These are phyloP conservation scores for Zoysia pacifica DNA, from an alignment of 176 grass and related monocot genomes.

Conservation along the genomic window DNA sequence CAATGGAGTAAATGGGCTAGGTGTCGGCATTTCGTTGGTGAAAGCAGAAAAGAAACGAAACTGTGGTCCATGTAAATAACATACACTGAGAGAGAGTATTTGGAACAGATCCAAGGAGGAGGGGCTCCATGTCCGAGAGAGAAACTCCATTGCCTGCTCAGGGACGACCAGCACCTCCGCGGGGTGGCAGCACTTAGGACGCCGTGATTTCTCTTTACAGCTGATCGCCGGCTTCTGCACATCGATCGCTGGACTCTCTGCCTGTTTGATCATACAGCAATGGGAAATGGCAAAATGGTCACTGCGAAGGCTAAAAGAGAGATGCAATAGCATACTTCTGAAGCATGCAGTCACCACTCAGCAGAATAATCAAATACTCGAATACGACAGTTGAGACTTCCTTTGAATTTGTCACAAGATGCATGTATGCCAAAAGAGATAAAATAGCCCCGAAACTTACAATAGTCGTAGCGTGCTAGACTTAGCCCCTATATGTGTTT, in stretches of 20 bases:
- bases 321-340: background rate
- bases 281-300: background rate
- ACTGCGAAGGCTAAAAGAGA: background rate
- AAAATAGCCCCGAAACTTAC: background rate
- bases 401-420: conserved; percentile 12
- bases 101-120: conserved; percentile 90
- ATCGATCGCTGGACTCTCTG: conserved; percentile 46
- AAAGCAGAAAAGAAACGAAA: conserved; percentile 2
- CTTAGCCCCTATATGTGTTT: background rate
- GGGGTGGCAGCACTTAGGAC: conserved; percentile 38
- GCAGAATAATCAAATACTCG: background rate
- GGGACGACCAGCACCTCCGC: conserved; percentile 60
- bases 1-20: background rate
- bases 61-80: conserved; percentile 44
- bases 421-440: background rate
- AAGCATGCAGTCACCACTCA: background rate
- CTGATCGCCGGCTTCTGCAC: conserved; percentile 28
- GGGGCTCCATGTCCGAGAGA: conserved; percentile 93
- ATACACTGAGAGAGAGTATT: conserved; percentile 83
- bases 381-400: background rate
- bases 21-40: conserved; percentile 18
- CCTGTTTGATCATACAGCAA: conserved; percentile 50
- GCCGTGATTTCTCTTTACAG: conserved; percentile 52
- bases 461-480: background rate
- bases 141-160: conserved; percentile 74